These are phyloP conservation scores for Annulohypoxylon truncatum DNA, from an alignment of 2,329 filamentous ascomycete species.

Conservation along the genomic window DNA sequence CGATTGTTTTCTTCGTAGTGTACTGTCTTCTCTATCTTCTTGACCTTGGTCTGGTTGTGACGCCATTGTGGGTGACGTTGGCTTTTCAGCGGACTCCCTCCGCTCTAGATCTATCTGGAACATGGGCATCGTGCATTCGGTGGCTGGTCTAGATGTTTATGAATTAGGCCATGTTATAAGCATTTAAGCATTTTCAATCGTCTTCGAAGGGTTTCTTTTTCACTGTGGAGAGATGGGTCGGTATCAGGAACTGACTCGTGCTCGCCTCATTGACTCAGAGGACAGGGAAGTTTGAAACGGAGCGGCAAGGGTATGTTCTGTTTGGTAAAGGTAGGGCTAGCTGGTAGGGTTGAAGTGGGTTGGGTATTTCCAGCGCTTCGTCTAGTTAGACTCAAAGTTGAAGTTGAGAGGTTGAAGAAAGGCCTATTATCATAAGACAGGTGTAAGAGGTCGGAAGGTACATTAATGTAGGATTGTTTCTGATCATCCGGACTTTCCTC, in stretches of 20 bases:
- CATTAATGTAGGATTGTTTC: conserved; percentile 21
- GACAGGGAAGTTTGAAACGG: conserved; percentile 23
- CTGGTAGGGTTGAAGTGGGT: not conserved
- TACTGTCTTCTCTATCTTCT: conserved; percentile 6
- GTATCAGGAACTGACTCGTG: conserved; percentile 33
- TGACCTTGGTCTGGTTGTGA: conserved; percentile 41
- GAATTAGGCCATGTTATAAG: conserved; percentile 34
- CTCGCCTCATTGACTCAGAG: conserved; percentile 33
- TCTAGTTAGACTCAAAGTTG: not conserved
- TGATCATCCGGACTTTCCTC: conserved; percentile 34
- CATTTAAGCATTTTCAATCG: conserved; percentile 17
- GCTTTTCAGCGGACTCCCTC: conserved; percentile 45
- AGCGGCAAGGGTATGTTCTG: conserved; percentile 24
- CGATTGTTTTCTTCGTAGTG: conserved; percentile 57
- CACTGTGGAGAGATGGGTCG: conserved; percentile 1
- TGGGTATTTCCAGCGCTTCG: not conserved
- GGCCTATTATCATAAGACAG: conserved; percentile 33
- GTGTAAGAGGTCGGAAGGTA: conserved; percentile 18
- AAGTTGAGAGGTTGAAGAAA: conserved; percentile 16
- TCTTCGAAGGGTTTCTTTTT: not conserved
- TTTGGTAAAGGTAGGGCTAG: conserved; percentile 10
- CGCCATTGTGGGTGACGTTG: conserved; percentile 32
- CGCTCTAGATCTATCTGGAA: conserved; percentile 63
- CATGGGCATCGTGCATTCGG: conserved; percentile 63
- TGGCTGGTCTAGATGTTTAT: conserved; percentile 16